A percentile compares a stretch with the other conserved stretches of the same genome.
phyloP scores from a whole-genome alignment of 2,329 filamentous ascomycete genomes.

The Phaeosphaeriaceae sp. region DNA sequence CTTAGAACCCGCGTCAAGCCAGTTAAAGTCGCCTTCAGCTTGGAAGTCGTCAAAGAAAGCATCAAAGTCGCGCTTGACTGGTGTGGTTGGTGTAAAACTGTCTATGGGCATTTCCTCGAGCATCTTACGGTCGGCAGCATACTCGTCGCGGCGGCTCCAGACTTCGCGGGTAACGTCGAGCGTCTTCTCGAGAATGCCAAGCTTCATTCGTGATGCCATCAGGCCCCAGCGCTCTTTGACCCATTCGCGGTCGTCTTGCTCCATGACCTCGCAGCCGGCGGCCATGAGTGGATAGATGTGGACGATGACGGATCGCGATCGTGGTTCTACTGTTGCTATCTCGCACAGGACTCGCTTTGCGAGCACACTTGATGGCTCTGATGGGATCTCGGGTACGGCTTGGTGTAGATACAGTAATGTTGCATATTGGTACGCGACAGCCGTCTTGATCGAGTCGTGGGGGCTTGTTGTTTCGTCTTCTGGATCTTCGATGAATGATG shows the following conservation, averaged over 20 bases:
- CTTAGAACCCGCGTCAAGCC: constrained; percentile 29
- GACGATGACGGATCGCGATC: constrained; percentile 69
- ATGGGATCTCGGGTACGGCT: constrained; percentile 72
- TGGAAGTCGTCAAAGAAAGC: constrained; percentile 23
- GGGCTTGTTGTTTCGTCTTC: constrained; percentile 69
- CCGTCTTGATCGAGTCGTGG: constrained; percentile 70
- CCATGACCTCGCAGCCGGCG: constrained; percentile 69
- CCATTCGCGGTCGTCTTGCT: constrained; percentile 68
- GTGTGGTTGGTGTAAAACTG: constrained; percentile 12
- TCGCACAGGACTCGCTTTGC: constrained; percentile 68
- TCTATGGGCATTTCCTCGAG: constrained; percentile 10
- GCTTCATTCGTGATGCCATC: constrained; percentile 68
- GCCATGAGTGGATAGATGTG: constrained; percentile 74
- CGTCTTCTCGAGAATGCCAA: constrained; percentile 72
- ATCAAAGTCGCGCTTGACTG: constrained; percentile 35
- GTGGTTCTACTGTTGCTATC: constrained; percentile 68
- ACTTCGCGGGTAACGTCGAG: constrained; percentile 71
- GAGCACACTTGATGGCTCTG: constrained; percentile 62
- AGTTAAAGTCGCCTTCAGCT: constrained; percentile 26
- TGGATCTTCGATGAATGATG: constrained; percentile 64
- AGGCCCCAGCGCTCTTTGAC: constrained; percentile 67
- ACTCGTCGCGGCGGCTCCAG: constrained; percentile 68
- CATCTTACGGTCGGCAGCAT: constrained; percentile 45
- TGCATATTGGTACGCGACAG: constrained; percentile 71
- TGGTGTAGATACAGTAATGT: constrained; percentile 72